phyloP scores from a whole-genome alignment of 2,329 filamentous ascomycete species.

The Cadophora luteo-olivacea region DNA sequence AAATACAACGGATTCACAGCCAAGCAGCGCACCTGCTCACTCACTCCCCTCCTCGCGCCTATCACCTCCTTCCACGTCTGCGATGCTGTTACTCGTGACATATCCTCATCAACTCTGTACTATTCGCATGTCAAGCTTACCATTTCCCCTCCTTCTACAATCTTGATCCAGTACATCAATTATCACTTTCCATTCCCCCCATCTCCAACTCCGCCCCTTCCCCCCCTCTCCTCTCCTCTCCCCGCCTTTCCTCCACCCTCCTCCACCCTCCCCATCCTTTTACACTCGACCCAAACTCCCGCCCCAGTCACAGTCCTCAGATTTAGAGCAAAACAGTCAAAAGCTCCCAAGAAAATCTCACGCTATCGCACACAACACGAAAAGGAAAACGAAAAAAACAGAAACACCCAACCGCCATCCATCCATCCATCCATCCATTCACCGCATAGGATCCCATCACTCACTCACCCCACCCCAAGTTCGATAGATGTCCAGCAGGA shows the following conservation, averaged over 20 bases:
- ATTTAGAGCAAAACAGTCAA: no score
- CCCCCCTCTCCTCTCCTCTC: neutral
- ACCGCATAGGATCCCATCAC: no score
- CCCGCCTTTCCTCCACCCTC: neutral
- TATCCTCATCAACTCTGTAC: neutral
- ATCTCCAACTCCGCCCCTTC: neutral
- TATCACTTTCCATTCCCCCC: neutral
- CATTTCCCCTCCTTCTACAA: neutral
- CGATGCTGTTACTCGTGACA: constrained; percentile 14
- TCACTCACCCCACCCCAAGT: no score
- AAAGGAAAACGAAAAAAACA: neutral
- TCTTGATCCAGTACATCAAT: neutral
- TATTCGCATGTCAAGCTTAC: neutral
- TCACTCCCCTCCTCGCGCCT: constrained; percentile 13
- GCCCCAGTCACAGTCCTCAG: no score
- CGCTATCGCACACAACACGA: no score
- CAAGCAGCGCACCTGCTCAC: neutral
- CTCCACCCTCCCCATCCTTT: no score
- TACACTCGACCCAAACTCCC: no score
- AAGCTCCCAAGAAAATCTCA: no score
- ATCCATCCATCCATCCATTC: no score
- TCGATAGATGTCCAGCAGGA: no score
- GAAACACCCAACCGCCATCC: neutral
- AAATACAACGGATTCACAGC: constrained; percentile 11
- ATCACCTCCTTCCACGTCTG: constrained; percentile 26